Percentiles rank a stretch among this genome's conserved stretches.
phyloP scores from a whole-genome alignment of 2,329 filamentous ascomycete genomes.

The Hypoxylon rubiginosum region DNA sequence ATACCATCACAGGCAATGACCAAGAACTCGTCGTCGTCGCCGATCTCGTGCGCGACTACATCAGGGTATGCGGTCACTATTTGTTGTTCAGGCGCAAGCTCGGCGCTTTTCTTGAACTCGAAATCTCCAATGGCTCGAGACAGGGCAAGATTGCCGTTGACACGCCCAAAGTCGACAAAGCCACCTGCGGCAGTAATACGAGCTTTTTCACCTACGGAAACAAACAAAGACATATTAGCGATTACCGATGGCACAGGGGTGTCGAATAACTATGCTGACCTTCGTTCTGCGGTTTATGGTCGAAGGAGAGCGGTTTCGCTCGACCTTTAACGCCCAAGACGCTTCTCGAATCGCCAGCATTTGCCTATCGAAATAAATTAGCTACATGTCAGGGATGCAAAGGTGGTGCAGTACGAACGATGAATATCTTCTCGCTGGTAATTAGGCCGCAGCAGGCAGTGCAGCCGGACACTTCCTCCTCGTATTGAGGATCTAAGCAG shows the following conservation, averaged over 20 bases:
- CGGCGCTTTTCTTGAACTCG: slow-evolving; percentile 99
- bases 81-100: slow-evolving; percentile 96
- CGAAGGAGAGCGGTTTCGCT: slow-evolving; percentile 97
- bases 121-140: slow-evolving; percentile 99
- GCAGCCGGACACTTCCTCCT: slow-evolving; percentile 98
- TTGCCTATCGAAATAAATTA: slow-evolving; percentile 74
- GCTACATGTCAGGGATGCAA: slow-evolving; percentile 20
- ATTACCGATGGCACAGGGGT: background rate
- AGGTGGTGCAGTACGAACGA: slow-evolving; percentile 74
- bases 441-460: slow-evolving; percentile 93
- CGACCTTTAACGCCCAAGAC: slow-evolving; percentile 97
- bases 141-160: slow-evolving; percentile 96
- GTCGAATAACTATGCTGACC: slow-evolving; percentile 64
- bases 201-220: slow-evolving; percentile 88
- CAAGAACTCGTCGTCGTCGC: slow-evolving; percentile 94
- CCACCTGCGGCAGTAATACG: slow-evolving; percentile 95
- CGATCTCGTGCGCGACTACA: slow-evolving; percentile 90
- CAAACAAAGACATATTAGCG: slow-evolving; percentile 24
- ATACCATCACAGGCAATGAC: slow-evolving; percentile 93
- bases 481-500: slow-evolving; percentile 87
- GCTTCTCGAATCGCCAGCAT: slow-evolving; percentile 94
- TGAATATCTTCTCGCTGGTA: slow-evolving; percentile 91
- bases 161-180: slow-evolving; percentile 97
- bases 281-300: slow-evolving; percentile 99
- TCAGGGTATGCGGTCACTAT: slow-evolving; percentile 98